phyloP scores from a whole-genome alignment of 1,284 basidiomycete species.

The Anthracocystis setariae region DNA sequence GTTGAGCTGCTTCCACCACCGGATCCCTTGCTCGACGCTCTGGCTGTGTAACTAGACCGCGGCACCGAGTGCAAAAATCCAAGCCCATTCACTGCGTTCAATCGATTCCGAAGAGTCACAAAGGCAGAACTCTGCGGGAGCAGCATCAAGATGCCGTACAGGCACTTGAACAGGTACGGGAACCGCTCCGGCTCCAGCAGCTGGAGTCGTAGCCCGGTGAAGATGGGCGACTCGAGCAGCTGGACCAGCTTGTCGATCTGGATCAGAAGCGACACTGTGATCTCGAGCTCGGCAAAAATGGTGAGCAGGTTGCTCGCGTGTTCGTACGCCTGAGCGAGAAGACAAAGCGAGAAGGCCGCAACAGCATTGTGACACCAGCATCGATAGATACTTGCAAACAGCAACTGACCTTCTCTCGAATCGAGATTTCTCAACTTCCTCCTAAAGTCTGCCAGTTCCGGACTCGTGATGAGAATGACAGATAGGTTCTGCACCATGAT shows the following conservation, averaged over 20 bases:
- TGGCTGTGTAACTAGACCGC: slow-evolving; percentile 68
- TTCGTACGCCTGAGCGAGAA: slow-evolving; percentile 97
- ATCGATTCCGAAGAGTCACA: slow-evolving; percentile 88
- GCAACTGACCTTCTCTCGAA: slow-evolving; percentile 83
- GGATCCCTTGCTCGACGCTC: slow-evolving; percentile 12
- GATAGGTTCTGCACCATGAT: slow-evolving; percentile 97
- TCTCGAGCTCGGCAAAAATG: slow-evolving; percentile 92
- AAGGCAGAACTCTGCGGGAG: slow-evolving; percentile 97
- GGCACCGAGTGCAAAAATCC: slow-evolving; percentile 90
- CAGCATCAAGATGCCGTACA: slow-evolving; percentile 97
- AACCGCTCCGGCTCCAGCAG: slow-evolving; percentile 95
- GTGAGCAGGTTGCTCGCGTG: slow-evolving; percentile 96
- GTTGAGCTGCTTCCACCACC: slow-evolving; percentile 4
- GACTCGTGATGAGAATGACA: slow-evolving; percentile 94
- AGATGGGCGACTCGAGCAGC: slow-evolving; percentile 96
- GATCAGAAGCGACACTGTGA: slow-evolving; percentile 91
- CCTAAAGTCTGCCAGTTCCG: slow-evolving; percentile 92
- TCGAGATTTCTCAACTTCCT: slow-evolving; percentile 91
- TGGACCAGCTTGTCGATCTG: slow-evolving; percentile 99
- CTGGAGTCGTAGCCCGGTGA: slow-evolving; percentile 96
- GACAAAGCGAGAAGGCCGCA: slow-evolving; percentile 92
- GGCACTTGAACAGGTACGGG: slow-evolving; percentile 94
- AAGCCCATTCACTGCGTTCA: slow-evolving; percentile 93
- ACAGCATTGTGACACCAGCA: slow-evolving; percentile 99
- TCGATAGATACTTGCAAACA: slow-evolving; percentile 91